Percentiles rank a stretch among this genome's conserved stretches.
phyloP scores from a whole-genome alignment of 352 stramenopile species.

The Globisporangium viniferum region DNA sequence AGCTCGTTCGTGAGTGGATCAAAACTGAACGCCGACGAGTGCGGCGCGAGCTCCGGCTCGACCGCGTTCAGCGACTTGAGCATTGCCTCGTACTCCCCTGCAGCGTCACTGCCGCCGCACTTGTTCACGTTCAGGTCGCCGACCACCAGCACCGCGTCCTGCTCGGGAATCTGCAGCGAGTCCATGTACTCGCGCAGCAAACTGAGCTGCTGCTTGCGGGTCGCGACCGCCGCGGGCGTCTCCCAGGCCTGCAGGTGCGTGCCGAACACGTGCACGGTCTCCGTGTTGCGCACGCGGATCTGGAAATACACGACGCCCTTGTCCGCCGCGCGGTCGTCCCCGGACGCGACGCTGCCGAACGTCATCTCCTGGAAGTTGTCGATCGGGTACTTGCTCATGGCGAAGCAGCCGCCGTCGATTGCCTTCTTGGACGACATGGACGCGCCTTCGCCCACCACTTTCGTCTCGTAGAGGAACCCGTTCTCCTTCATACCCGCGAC shows the following conservation, averaged over 20 bases:
- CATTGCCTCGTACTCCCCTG: constrained; percentile 48
- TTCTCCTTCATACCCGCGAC: constrained; percentile 61
- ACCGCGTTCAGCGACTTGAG: constrained; percentile 33
- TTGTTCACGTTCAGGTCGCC: constrained; percentile 71
- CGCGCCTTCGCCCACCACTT: constrained; percentile 40
- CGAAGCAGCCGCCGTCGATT: constrained; percentile 61
- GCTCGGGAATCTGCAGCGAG: constrained; percentile 34
- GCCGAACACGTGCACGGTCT: constrained; percentile 54
- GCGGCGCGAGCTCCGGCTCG: constrained; percentile 28
- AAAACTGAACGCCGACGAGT: constrained; percentile 54
- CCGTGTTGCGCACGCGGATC: constrained; percentile 25
- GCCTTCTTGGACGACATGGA: constrained; percentile 58
- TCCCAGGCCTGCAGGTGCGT: constrained; percentile 74
- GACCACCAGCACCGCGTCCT: constrained; percentile 50
- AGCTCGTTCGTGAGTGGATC: constrained; percentile 58
- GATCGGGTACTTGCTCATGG: constrained; percentile 66
- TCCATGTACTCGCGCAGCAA: constrained; percentile 50
- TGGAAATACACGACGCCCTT: constrained; percentile 70
- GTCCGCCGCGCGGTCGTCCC: constrained; percentile 62
- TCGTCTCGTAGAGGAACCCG: constrained; percentile 70
- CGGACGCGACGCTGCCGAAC: constrained; percentile 48
- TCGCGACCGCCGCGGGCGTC: constrained; percentile 35
- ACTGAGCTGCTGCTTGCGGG: constrained; percentile 38
- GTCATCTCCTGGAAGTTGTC: constrained; percentile 52
- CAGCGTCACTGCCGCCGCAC: constrained; percentile 1